phyloP scores from a whole-genome alignment of 2,329 filamentous ascomycete genomes.

The Penicillium polonicum region DNA sequence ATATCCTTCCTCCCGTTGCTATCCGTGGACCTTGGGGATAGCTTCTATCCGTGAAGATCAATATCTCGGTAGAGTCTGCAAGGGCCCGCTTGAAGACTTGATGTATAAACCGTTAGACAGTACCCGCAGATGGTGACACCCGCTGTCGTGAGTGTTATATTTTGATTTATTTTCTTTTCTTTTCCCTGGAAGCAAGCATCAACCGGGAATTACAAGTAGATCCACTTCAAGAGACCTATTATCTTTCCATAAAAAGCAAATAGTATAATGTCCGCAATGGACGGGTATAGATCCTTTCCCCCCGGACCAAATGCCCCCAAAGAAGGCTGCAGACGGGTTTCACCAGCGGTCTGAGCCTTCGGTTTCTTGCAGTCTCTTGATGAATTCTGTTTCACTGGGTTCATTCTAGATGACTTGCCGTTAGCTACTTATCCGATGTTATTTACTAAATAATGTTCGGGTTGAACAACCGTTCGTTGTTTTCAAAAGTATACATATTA shows the following conservation, averaged over 20 bases:
- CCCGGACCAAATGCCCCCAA: conserved; percentile 11
- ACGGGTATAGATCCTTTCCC: conserved; percentile 14
- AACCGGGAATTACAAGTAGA: background rate
- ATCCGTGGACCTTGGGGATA: conserved; percentile 5
- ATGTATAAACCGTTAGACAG: conserved; percentile 23
- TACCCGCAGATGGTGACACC: conserved; percentile 14
- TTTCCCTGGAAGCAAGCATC: conserved; percentile 5
- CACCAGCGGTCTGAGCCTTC: conserved; percentile 26
- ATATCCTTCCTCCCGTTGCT: conserved; percentile 8
- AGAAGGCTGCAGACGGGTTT: conserved; percentile 16
- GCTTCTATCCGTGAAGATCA: conserved; percentile 14
- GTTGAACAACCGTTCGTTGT: conserved; percentile 3
- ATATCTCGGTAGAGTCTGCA: conserved; percentile 21
- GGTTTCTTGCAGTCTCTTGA: conserved; percentile 23
- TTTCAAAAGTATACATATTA: background rate
- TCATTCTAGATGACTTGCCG: conserved; percentile 4
- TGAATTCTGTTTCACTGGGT: conserved; percentile 7
- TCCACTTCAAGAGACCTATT: background rate
- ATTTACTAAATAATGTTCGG: background rate
- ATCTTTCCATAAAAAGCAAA: background rate
- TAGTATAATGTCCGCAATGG: background rate
- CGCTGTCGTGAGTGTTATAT: background rate
- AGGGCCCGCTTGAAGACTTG: conserved; percentile 26
- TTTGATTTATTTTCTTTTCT: background rate
- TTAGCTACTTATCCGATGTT: background rate